Conservation (phyloP, 2,329 filamentous ascomycete species). For the Myriosclerotinia duriaeana region DNA sequence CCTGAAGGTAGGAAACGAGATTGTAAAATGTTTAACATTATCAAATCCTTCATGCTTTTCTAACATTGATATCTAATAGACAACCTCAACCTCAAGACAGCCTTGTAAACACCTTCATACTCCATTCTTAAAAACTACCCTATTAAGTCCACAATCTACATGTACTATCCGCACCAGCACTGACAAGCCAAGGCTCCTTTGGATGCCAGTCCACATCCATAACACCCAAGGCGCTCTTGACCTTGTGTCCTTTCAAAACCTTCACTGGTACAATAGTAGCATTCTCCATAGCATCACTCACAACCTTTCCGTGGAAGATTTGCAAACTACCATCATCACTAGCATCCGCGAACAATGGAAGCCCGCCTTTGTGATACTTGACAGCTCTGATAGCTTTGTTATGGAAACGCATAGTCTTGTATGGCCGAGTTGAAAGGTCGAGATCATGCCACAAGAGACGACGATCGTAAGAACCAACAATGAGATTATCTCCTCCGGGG, state of each 20-base stretch:
- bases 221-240: conserved; percentile 82
- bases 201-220: conserved; percentile 97
- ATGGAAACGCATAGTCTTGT: conserved; percentile 97
- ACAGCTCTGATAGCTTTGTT: conserved; percentile 86
- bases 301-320: conserved; percentile 95
- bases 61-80: conserved; percentile 23
- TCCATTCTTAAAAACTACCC: conserved; percentile 17
- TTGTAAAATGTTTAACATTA: conserved; percentile 5
- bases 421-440: conserved; percentile 84
- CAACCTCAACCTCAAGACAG: conserved; percentile 2
- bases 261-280: conserved; percentile 95
- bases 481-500: conserved; percentile 87
- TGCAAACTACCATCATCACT: conserved; percentile 93
- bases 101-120: conserved; percentile 21
- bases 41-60: conserved; percentile 20
- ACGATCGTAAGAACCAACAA: conserved; percentile 92
- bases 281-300: conserved; percentile 92
- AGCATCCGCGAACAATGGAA: conserved; percentile 88
- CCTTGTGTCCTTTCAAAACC: conserved; percentile 85
- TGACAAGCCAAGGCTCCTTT: conserved; percentile 88
- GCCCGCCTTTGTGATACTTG: conserved; percentile 75
- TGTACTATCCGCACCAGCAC: conserved; percentile 90
- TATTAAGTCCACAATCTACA: conserved; percentile 81
- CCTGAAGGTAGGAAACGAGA: neutral
- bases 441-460: conserved; percentile 95